These are phyloP conservation scores for Ehretia macrophylla DNA, from an alignment of 257 asterid species.

Conservation along the genomic window DNA sequence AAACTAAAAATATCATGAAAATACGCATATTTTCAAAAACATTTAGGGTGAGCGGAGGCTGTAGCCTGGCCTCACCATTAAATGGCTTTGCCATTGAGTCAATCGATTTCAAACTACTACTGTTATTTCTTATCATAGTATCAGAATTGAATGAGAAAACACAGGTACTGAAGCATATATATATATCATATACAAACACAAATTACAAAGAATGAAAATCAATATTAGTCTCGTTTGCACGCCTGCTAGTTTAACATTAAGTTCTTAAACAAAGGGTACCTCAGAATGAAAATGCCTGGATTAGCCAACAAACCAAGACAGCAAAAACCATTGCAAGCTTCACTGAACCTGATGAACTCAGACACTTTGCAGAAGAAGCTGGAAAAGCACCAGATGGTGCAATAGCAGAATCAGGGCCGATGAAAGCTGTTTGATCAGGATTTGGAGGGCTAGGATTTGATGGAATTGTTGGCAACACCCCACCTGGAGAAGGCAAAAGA, in stretches of 20 bases:
- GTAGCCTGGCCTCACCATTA: too few species aligned
- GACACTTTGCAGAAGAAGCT: conserved; percentile 37
- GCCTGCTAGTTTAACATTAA: not conserved
- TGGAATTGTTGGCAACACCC: conserved; percentile 49
- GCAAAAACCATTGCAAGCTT: conserved; percentile 13
- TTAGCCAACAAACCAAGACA: conserved; percentile 15
- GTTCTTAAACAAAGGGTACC: not conserved
- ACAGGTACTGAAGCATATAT: too few species aligned
- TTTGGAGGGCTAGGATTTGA: conserved; percentile 50
- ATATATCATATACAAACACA: not conserved
- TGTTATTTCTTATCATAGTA: too few species aligned
- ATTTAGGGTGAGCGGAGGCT: too few species aligned
- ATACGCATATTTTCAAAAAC: too few species aligned
- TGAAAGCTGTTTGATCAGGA: conserved; percentile 35
- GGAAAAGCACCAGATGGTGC: conserved; percentile 38
- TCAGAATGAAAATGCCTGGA: conserved; percentile 9
- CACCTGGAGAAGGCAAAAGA: conserved; percentile 56
- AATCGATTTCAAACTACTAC: too few species aligned
- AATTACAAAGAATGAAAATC: not conserved
- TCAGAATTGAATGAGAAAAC: too few species aligned
- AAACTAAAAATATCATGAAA: too few species aligned
- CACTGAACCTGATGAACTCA: conserved; percentile 8
- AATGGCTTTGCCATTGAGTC: too few species aligned
- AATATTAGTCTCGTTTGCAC: not conserved
- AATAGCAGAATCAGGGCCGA: conserved; percentile 46